Percentiles rank a stretch among this genome's conserved stretches.
Evolutionary conservation across 2,329 filamentous ascomycete species (phyloP).

Genomic region (Hirsutella rhossiliensis): DNA sequence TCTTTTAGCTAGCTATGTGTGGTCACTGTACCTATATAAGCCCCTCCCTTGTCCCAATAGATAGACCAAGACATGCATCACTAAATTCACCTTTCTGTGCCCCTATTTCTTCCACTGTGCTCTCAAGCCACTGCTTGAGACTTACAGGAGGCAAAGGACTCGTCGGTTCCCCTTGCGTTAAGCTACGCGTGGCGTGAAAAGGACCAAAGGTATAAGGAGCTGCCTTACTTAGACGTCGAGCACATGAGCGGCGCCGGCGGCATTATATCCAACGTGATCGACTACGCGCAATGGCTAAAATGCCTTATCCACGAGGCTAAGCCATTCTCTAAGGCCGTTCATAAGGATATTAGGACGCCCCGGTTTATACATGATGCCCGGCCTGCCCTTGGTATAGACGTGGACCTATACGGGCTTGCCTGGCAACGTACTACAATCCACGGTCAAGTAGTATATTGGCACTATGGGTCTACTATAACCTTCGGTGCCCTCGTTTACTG

Average conservation of each 20-base stretch:
- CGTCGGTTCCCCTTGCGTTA: too few relatives aligned
- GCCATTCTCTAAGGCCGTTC: slow-evolving; percentile 13
- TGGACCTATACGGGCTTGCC: slow-evolving; percentile 15
- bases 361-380: slow-evolving; percentile 13
- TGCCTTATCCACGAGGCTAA: slow-evolving; percentile 25
- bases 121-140: too few relatives aligned
- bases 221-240: slow-evolving; percentile 12
- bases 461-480: slow-evolving; percentile 14
- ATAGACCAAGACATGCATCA: too few relatives aligned
- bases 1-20: too few relatives aligned
- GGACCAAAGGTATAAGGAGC: slow-evolving; percentile 9
- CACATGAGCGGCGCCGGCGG: slow-evolving; percentile 27
- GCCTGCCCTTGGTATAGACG: slow-evolving; percentile 2
- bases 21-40: too few relatives aligned
- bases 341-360: slow-evolving; percentile 18
- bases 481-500: slow-evolving; percentile 17
- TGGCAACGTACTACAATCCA: slow-evolving; percentile 14
- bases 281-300: slow-evolving; percentile 39
- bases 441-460: slow-evolving; percentile 15
- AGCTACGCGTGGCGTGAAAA: slow-evolving; percentile 28
- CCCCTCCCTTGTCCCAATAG: too few relatives aligned
- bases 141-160: too few relatives aligned
- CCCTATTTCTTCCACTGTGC: too few relatives aligned
- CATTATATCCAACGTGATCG: slow-evolving; percentile 32
- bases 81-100: too few relatives aligned